phyloP scores from a whole-genome alignment of 2,329 filamentous ascomycete species.

The Neofusicoccum ribis region DNA sequence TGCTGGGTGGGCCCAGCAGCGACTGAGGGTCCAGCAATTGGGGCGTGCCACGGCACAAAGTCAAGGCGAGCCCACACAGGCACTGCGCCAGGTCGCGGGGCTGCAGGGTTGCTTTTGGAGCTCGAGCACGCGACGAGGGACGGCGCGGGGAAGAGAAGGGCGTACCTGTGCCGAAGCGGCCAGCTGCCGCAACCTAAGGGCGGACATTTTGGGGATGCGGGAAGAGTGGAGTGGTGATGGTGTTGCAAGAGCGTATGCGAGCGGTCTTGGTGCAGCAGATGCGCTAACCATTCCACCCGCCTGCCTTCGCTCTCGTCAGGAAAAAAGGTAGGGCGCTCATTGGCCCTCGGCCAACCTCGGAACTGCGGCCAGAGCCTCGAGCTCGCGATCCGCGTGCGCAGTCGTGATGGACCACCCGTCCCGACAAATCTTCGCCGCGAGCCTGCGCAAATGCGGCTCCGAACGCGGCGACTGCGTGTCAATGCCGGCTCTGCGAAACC shows the following conservation, averaged over 20 bases:
- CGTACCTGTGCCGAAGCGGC: constrained; percentile 19
- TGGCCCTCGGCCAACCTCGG: constrained; percentile 20
- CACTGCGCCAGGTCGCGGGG: not conserved
- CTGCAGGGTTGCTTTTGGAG: not conserved
- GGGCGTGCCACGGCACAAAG: not conserved
- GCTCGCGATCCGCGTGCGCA: constrained; percentile 18
- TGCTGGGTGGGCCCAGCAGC: not conserved
- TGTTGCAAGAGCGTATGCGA: constrained; percentile 14
- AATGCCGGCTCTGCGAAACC: not conserved
- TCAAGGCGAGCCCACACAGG: not conserved
- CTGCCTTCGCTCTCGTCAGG: constrained; percentile 12
- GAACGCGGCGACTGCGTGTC: not conserved
- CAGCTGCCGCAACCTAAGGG: constrained; percentile 20
- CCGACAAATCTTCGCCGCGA: constrained; percentile 13
- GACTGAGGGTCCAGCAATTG: not conserved
- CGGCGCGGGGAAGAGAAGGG: not conserved
- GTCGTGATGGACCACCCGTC: constrained; percentile 13
- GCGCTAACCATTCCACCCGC: constrained; percentile 14
- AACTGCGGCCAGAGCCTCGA: constrained; percentile 9
- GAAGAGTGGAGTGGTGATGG: constrained; percentile 15
- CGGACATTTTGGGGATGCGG: constrained; percentile 15
- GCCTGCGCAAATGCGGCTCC: not conserved
- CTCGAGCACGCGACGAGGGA: not conserved
- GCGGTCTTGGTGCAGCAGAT: constrained; percentile 3
- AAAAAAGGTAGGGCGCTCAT: constrained; percentile 17